Evolutionary conservation across 228 moss, liverwort and hornwort genomes (phyloP).

Genomic region (Sphagnum fallax): DNA sequence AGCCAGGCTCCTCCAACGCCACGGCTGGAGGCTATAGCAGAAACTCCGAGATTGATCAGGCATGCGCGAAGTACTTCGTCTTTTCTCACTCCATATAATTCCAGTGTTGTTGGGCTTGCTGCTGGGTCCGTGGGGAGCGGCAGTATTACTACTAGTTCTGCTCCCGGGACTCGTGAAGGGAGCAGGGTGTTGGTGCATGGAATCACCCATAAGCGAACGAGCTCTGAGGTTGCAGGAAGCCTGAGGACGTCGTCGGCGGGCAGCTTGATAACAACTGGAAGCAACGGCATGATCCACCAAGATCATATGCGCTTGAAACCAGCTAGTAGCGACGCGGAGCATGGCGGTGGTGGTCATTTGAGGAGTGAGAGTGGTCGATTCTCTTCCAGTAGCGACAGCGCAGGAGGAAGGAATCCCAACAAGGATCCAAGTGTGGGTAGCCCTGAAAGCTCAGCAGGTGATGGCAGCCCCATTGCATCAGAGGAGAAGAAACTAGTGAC

Average conservation of each 20-base stretch:
- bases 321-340: conserved; percentile 7
- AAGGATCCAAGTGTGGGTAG: conserved; percentile 22
- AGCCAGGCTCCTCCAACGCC: background rate
- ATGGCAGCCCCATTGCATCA: conserved; percentile 38
- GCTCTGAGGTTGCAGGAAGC: conserved; percentile 35
- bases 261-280: conserved; percentile 17
- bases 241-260: conserved; percentile 24
- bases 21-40: conserved; percentile 1
- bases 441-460: conserved; percentile 29
- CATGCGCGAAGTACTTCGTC: conserved; percentile 32
- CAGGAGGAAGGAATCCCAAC: conserved; percentile 13
- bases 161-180: conserved; percentile 2
- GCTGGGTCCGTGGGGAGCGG: conserved; percentile 3
- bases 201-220: conserved; percentile 24
- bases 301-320: background rate
- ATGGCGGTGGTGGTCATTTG: conserved; percentile 19
- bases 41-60: conserved; percentile 24
- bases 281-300: conserved; percentile 26
- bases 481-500: conserved; percentile 44
- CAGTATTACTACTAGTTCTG: background rate
- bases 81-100: conserved; percentile 26
- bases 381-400: conserved; percentile 12
- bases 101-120: conserved; percentile 1
- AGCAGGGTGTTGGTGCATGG: conserved; percentile 4
- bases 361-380: conserved; percentile 30